Base-by-base conservation (phyloP, 768 basidiomycete genomes). In the Podaxis mareebaensis region DNA sequence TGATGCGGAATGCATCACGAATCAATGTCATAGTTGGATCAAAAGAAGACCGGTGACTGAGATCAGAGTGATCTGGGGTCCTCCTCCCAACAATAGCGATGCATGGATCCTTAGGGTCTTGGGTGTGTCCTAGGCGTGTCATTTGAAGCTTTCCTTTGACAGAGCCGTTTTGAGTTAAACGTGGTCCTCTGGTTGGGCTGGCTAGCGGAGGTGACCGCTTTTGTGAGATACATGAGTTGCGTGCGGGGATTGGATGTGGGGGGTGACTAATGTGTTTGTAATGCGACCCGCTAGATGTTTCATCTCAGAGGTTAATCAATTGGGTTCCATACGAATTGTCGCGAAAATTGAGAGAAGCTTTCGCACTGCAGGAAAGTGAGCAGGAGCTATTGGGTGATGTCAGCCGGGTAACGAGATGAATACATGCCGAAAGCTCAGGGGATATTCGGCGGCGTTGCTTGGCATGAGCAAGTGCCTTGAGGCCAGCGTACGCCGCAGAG, bases 41-140 rank as follows among this genome's bases (percentile, higher is more conserved):
- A 40, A 56, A 15, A 42, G 11, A 40, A 46, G 49, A 51, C 6
- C 24, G 22, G n/a, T 17, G 8, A 20, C 22, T 24, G 10, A 17
- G 20, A 58, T 48, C 57, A 58, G 42, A 22, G 57, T 44, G 30
- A 20, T 58, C 26, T 58, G 57, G 57, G 57, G 57, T 58, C 57
- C 44, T 30, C 26, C 53, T 17, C 36, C 17, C 33, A 15, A 17
- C 30, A 12, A n/a, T 26, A 13, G 1, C 13, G 17, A 30, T 38
- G 3, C 5, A 7, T 44, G 42, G 44, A n/a, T 8, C 3, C 8
- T n/a, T 20, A 17, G 17, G 44, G 44, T 20, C 44, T 46, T 46
- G 44, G 20, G 17, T 7, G 17, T n/a, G 44, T 20, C 44, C 44
- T 46, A 10, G 44, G 44, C 17, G 44, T 46, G 20, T 46, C 15